Evolutionary conservation across 1,284 basidiomycete genomes (phyloP), one percentile per base, ranked within the genome.

Genomic region (Mycena sp.): DNA sequence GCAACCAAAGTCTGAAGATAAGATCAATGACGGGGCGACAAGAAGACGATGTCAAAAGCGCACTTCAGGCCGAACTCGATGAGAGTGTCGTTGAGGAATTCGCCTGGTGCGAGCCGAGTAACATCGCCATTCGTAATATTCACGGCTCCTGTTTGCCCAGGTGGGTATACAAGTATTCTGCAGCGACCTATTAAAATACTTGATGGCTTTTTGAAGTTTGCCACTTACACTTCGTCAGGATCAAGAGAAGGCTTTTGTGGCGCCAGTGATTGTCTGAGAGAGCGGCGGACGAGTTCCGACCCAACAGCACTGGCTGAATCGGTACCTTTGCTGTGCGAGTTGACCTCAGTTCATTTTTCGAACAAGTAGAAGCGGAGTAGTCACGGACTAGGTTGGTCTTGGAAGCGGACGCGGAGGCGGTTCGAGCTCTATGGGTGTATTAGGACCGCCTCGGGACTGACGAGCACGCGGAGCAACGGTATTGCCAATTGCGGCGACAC

Each of bases 11-110:
- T 73, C 94, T 96, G 61, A 11, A 37, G n/a, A 40, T 35, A 11
- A 37, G 14, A 43, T 52, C 44, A 32, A 43, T 68, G 49, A 35
- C 58, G 32, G 50, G 51, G 7, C n/a, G 46, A 43, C 17, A n/a
- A 26, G 23, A 41, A 14, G 23, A 28, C 44, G 40, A n/a, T n/a
- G 30, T 32, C 48, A 19, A 21, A 16, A 17, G 80, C 90, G 52
- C 72, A 95, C 92, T 94, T 95, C 35, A 99, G 82, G 3, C 95
- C 97, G 72, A 97, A 98, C 73, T 99, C 97, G 46, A 99, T 94
- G 25, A 99, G 78, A 0, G 93, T 96, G 78, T 99, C 98, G 74
- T 99, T 99, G 50, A 99, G 81, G 74, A 91, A 98, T 73, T 96
- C 93, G 25, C 87, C 87, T 1, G 89, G 89, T 48, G 86, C 78